Percentiles rank a stretch among this genome's conserved stretches.
Evolutionary conservation across 1,284 basidiomycete genomes (phyloP).

Genomic region (Cystobasidiaceae sp.): DNA sequence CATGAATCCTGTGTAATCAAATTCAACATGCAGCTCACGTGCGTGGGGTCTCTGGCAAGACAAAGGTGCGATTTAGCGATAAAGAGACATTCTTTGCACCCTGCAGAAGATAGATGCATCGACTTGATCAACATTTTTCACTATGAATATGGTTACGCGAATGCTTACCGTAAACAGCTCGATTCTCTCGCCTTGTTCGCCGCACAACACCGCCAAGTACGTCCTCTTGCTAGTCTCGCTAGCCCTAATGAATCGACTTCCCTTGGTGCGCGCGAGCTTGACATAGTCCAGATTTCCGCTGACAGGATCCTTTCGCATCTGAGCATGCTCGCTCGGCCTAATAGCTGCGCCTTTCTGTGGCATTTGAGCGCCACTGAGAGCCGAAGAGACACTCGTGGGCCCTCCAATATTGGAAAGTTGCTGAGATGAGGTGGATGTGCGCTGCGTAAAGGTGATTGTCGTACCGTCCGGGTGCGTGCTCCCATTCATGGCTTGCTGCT

Average conservation of each 20-base stretch:
- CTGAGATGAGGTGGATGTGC: neutral
- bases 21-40: conserved; percentile 46
- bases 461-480: conserved; percentile 19
- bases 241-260: conserved; percentile 69
- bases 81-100: conserved; percentile 43
- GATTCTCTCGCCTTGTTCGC: conserved; percentile 85
- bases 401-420: neutral
- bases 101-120: conserved; percentile 23
- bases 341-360: neutral
- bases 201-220: conserved; percentile 77
- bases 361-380: neutral
- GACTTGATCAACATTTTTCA: conserved; percentile 61
- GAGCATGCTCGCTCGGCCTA: neutral
- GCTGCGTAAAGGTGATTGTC: conserved; percentile 30
- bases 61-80: conserved; percentile 62
- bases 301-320: neutral
- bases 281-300: conserved; percentile 62
- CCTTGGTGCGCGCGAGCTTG: conserved; percentile 82
- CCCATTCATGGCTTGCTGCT: neutral
- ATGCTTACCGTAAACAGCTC: conserved; percentile 66
- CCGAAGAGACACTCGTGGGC: conserved; percentile 1
- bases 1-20: neutral
- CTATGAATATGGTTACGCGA: conserved; percentile 49
- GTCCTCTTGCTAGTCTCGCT: conserved; percentile 82
- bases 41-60: conserved; percentile 76